Evolutionary conservation across 352 stramenopile genomes (phyloP).

Genomic region (Pythium coloratum): DNA sequence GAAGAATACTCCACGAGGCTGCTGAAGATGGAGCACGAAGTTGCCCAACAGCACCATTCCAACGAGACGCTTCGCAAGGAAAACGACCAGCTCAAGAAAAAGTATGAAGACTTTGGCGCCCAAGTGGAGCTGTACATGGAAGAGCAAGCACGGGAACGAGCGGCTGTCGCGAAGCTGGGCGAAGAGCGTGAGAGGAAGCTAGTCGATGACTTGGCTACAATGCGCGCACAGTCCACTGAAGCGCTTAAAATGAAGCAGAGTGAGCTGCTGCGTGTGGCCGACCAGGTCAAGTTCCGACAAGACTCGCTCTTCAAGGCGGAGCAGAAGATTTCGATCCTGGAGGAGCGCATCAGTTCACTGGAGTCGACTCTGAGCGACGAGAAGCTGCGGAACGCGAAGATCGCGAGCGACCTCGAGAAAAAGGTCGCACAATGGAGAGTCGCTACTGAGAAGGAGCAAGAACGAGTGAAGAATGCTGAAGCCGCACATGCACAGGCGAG

Average conservation of each 20-base stretch:
- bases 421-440: constrained; percentile 48
- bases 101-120: constrained; percentile 72
- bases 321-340: constrained; percentile 43
- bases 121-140: constrained; percentile 78
- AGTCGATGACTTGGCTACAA: constrained; percentile 37
- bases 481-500: constrained; percentile 34
- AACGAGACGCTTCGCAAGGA: constrained; percentile 41
- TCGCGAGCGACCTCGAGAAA: constrained; percentile 47
- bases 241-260: constrained; percentile 53
- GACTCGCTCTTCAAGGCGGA: constrained; percentile 51
- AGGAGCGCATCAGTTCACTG: constrained; percentile 34
- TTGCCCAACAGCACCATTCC: constrained; percentile 39
- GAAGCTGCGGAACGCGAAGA: constrained; percentile 43
- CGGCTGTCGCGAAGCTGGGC: constrained; percentile 2
- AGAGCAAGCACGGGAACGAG: constrained; percentile 43
- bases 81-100: constrained; percentile 54
- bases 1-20: constrained; percentile 55
- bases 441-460: constrained; percentile 53
- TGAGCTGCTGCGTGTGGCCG: constrained; percentile 44
- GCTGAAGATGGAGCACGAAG: constrained; percentile 48
- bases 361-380: constrained; percentile 44
- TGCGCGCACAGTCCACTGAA: constrained; percentile 40
- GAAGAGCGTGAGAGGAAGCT: constrained; percentile 44
- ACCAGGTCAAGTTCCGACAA: constrained; percentile 65
- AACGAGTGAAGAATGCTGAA: constrained; percentile 34